Percentiles rank a stretch among this genome's conserved stretches.
Conservation (phyloP, 805 yeast genomes). For the Saturnispora kantuleensis region DNA sequence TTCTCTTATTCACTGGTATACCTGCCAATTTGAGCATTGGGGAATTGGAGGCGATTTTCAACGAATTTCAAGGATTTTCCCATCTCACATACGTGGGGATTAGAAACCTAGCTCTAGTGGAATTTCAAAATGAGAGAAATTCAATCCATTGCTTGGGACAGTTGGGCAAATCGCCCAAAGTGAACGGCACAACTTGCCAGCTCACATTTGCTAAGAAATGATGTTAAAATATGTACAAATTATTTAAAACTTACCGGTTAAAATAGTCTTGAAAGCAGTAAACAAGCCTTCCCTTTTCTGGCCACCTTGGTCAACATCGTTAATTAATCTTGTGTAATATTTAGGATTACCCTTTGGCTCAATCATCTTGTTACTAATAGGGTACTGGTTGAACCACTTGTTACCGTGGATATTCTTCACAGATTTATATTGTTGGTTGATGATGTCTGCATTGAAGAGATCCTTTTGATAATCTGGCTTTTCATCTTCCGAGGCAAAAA, state of each 20-base stretch:
- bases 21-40: conserved; percentile 35
- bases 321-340: conserved; percentile 61
- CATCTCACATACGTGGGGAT: conserved; percentile 59
- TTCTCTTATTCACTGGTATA: conserved; percentile 56
- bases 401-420: conserved; percentile 47
- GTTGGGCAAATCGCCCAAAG: conserved; percentile 15
- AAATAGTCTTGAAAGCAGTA: conserved; percentile 62
- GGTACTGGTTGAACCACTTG: conserved; percentile 54
- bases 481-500: conserved; percentile 26
- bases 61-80: conserved; percentile 45
- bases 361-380: conserved; percentile 53
- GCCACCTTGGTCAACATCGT: conserved; percentile 53
- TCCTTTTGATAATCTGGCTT: conserved; percentile 37
- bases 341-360: conserved; percentile 79
- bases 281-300: conserved; percentile 56
- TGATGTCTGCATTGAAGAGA: conserved; percentile 37
- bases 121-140: conserved; percentile 47
- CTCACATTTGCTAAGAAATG: conserved; percentile 26
- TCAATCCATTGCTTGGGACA: conserved; percentile 30
- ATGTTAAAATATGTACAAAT: conserved; percentile 2
- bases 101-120: conserved; percentile 70
- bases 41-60: conserved; percentile 38
- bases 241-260: conserved; percentile 51
- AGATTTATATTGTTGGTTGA: conserved; percentile 47
- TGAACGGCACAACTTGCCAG: conserved; percentile 15